These are phyloP conservation scores for Toxicodendron radicans DNA, from an alignment of 345 rosid species.

Conservation along the genomic window DNA sequence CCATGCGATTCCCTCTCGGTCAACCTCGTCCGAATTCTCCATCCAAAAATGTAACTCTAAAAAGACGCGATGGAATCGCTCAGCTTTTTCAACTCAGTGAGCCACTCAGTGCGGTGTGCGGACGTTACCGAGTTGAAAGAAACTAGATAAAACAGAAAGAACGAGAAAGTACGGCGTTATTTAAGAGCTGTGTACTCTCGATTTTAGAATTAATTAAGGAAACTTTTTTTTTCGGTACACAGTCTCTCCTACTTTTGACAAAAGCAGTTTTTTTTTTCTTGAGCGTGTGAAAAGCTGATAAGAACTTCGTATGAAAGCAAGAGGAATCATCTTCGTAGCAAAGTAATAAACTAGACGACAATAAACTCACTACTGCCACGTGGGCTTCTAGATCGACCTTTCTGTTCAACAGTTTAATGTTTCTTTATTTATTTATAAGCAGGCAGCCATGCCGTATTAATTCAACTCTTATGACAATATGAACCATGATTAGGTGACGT, in stretches of 20 bases:
- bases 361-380: neutral
- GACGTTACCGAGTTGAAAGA: neutral
- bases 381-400: neutral
- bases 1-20: conserved; percentile 24
- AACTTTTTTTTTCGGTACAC: too few species aligned
- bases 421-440: too few species aligned
- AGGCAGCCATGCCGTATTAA: too few species aligned
- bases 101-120: neutral
- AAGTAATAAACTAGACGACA: neutral
- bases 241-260: conserved; percentile 1
- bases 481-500: too few species aligned
- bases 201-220: neutral
- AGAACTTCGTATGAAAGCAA: neutral
- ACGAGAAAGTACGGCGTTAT: neutral
- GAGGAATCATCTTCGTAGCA: too few species aligned
- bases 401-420: neutral
- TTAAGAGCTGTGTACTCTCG: neutral
- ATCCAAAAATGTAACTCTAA: conserved; percentile 12
- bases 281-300: neutral
- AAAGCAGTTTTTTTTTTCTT: neutral
- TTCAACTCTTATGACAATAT: too few species aligned
- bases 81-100: neutral
- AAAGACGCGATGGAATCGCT: neutral
- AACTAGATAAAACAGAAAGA: neutral
- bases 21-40: conserved; percentile 40